Evolutionary conservation across 805 yeast genomes (phyloP).

Genomic region (Kodamaea jinghongensis): DNA sequence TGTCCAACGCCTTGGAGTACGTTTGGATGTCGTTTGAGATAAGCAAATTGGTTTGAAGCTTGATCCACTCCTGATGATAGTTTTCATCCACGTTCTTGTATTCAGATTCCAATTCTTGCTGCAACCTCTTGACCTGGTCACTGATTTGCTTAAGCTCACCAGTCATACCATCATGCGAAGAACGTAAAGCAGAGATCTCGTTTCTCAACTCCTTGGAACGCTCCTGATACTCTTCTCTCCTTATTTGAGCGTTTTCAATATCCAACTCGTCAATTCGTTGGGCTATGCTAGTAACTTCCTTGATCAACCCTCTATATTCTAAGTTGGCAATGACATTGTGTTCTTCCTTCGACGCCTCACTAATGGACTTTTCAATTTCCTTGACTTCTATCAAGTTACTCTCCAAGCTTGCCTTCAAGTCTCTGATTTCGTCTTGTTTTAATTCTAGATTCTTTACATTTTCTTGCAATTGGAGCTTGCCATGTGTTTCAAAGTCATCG

Average conservation of each 20-base stretch:
- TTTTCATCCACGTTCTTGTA: conserved; percentile 62
- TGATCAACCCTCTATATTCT: conserved; percentile 48
- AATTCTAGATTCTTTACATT: conserved; percentile 14
- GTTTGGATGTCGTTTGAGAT: conserved; percentile 79
- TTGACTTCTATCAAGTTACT: conserved; percentile 19
- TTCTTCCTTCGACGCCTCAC: conserved; percentile 39
- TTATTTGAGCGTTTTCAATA: conserved; percentile 54
- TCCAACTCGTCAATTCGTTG: conserved; percentile 46
- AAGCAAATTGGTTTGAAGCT: conserved; percentile 69
- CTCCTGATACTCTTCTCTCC: conserved; percentile 59
- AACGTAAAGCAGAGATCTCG: conserved; percentile 52
- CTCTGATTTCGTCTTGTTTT: conserved; percentile 14
- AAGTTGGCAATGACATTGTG: conserved; percentile 64
- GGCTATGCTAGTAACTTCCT: conserved; percentile 37
- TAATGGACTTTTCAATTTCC: conserved; percentile 22
- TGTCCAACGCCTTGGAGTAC: conserved; percentile 82
- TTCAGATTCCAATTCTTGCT: conserved; percentile 64
- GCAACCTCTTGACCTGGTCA: conserved; percentile 59
- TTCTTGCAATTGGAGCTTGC: conserved; percentile 20
- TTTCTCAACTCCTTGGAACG: conserved; percentile 51
- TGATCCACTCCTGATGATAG: conserved; percentile 70
- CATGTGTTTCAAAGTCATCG: conserved; percentile 21
- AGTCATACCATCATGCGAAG: conserved; percentile 66
- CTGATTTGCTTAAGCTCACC: conserved; percentile 87
- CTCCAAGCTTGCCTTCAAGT: conserved; percentile 22